A percentile compares a stretch with the other conserved stretches of the same genome.
phyloP scores from a whole-genome alignment of 192 early-diverging fungal genomes.

The Cladochytrium replicatum region DNA sequence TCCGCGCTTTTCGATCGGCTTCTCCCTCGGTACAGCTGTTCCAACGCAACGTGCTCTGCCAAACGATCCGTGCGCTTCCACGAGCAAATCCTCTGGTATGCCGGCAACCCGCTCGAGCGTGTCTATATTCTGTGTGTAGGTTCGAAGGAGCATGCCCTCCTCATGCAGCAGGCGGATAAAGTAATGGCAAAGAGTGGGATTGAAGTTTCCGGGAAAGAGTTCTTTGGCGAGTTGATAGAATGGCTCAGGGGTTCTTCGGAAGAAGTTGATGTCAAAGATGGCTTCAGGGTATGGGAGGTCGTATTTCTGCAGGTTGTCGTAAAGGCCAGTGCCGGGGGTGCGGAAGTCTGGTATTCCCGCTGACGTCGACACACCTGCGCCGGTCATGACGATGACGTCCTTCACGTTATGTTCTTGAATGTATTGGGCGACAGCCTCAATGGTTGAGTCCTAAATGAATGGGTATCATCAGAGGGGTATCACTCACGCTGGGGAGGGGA shows the following conservation, averaged over 20 bases:
- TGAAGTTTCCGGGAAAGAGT: conserved; percentile 61
- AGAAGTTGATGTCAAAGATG: conserved; percentile 91
- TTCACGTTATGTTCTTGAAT: conserved; percentile 21
- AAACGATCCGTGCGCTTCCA: conserved; percentile 95
- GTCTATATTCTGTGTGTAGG: conserved; percentile 97
- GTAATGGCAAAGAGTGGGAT: conserved; percentile 81
- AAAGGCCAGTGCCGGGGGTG: conserved; percentile 85
- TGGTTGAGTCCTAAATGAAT: conserved; percentile 25
- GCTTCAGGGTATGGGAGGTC: conserved; percentile 88
- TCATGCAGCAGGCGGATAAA: conserved; percentile 70
- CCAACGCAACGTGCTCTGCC: conserved; percentile 73
- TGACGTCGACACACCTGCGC: conserved; percentile 69
- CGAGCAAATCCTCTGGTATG: conserved; percentile 47
- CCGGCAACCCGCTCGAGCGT: conserved; percentile 83
- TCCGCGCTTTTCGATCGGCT: no score
- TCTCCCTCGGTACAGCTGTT: no score
- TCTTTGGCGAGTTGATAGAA: conserved; percentile 87
- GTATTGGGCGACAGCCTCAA: conserved; percentile 27
- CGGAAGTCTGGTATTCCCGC: conserved; percentile 88
- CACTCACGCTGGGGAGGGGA: no score
- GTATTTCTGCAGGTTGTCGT: conserved; percentile 86
- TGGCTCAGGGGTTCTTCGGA: conserved; percentile 68
- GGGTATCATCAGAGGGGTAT: no score
- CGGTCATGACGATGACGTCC: conserved; percentile 75
- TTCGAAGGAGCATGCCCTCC: conserved; percentile 60